phyloP scores from a whole-genome alignment of 2,329 filamentous ascomycete genomes.

The Xylariaceae sp. region DNA sequence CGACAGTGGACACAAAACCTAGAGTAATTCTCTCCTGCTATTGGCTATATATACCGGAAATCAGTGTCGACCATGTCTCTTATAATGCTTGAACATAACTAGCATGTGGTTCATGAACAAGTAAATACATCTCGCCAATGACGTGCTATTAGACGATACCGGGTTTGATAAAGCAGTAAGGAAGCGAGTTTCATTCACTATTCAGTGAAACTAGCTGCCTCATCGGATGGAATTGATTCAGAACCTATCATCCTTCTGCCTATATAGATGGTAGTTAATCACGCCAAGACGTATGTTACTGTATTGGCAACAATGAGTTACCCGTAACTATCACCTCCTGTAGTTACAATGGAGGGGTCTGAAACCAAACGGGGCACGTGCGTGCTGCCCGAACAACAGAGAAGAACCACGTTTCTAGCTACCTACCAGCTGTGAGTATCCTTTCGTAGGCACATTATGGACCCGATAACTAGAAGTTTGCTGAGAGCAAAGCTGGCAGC shows the following conservation, averaged over 20 bases:
- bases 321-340: not conserved
- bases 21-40: not conserved
- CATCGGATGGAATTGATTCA: not conserved
- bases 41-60: not conserved
- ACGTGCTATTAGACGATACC: too few relatives aligned
- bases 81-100: not conserved
- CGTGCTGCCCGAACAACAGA: not conserved
- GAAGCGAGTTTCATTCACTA: too few relatives aligned
- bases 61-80: not conserved
- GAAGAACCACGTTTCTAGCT: not conserved
- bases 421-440: not conserved
- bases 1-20: not conserved
- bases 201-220: too few relatives aligned
- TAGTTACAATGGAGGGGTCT: not conserved
- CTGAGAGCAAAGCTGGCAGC: constrained; percentile 9
- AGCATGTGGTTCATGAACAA: not conserved
- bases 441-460: not conserved
- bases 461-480: not conserved
- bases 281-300: not conserved
- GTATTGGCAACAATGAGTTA: not conserved
- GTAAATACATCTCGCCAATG: not conserved
- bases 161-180: not conserved
- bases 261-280: not conserved
- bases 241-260: not conserved
- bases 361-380: not conserved